A percentile compares a stretch with the other conserved stretches of the same genome.
phyloP scores from a whole-genome alignment of 208 protist species.

The Acanthamoeba royreba region DNA sequence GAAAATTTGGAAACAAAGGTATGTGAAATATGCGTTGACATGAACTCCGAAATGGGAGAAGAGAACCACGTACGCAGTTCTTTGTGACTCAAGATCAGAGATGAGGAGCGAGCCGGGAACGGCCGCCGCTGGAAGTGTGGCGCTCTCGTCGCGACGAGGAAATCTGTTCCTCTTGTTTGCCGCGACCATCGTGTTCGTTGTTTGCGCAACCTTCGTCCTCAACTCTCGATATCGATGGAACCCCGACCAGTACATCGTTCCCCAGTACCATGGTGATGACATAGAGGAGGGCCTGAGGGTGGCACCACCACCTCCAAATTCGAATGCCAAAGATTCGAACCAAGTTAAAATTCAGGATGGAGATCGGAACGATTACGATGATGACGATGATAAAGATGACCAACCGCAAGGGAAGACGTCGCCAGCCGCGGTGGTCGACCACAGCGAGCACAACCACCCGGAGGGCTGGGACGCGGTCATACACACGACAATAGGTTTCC shows the following conservation, averaged over 20 bases:
- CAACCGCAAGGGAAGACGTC: background rate
- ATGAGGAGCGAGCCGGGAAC: no score
- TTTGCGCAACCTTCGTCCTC: background rate
- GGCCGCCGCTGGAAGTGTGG: no score
- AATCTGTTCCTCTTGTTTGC: background rate
- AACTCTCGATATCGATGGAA: background rate
- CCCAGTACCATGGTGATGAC: background rate
- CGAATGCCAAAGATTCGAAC: no score
- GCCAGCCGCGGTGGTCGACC: background rate
- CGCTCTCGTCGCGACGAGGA: no score
- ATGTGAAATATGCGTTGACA: no score
- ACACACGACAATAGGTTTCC: background rate
- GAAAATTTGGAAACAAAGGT: no score
- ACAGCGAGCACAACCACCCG: background rate
- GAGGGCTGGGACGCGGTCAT: background rate
- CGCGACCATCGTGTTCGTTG: background rate
- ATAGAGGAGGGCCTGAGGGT: background rate
- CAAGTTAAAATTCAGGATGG: no score
- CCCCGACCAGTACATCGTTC: background rate
- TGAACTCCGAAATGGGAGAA: no score
- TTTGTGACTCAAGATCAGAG: no score
- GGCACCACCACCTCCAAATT: no score
- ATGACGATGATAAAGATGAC: background rate
- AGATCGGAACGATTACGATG: background rate
- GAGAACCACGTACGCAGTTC: no score